Evolutionary conservation across 768 basidiomycete genomes (phyloP).

Genomic region (Lactarius sp.): DNA sequence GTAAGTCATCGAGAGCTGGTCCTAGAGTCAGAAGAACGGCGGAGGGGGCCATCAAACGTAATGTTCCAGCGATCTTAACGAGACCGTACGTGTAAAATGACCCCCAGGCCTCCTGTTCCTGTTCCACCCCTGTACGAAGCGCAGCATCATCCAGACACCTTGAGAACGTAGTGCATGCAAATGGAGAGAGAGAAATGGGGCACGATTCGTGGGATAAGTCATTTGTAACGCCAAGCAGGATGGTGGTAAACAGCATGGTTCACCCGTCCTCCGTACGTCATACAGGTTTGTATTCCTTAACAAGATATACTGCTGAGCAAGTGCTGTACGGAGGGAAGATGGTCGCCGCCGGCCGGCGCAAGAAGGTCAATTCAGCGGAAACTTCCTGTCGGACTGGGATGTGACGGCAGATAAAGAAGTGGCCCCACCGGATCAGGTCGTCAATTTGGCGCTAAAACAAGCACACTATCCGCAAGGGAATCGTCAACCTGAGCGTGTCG

Average conservation of each 20-base stretch:
- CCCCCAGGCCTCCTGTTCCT: neutral
- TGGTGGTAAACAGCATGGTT: neutral
- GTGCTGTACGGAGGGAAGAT: neutral
- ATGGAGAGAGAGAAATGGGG: neutral
- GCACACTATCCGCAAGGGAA: conserved; percentile 4
- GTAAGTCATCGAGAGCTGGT: neutral
- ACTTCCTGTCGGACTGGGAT: neutral
- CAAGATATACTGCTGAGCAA: neutral
- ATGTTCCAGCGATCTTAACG: neutral
- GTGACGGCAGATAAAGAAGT: neutral
- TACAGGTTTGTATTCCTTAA: neutral
- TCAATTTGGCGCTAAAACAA: neutral
- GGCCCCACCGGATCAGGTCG: neutral
- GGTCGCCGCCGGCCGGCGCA: conserved; percentile 1
- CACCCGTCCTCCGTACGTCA: conserved; percentile 3
- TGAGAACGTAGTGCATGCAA: neutral
- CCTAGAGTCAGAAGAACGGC: conserved; percentile 5
- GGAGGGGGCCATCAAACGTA: conserved; percentile 9
- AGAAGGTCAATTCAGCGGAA: neutral
- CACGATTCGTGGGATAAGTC: neutral
- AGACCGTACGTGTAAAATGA: neutral
- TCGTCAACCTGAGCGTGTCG: neutral
- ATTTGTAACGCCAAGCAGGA: neutral
- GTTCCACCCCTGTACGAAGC: neutral
- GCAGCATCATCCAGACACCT: neutral